phyloP scores from a whole-genome alignment of 345 rosid genomes.

The Linum usitatissimum region DNA sequence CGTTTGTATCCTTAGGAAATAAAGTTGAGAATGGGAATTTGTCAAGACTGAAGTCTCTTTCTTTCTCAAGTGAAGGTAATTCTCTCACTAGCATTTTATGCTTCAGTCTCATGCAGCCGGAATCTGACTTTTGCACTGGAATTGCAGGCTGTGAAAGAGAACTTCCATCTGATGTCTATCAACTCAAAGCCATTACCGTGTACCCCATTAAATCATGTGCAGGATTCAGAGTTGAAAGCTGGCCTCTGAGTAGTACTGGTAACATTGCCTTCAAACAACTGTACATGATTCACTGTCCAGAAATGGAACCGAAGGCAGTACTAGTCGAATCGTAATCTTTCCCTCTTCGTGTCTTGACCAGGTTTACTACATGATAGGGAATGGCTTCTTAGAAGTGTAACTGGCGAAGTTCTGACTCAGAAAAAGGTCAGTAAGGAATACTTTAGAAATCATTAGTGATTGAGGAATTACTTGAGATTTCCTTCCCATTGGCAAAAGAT shows the following conservation, averaged over 20 bases:
- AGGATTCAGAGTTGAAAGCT: constrained; percentile 64
- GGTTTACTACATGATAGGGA: constrained; percentile 83
- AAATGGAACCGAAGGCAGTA: neutral
- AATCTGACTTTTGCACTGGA: constrained; percentile 15
- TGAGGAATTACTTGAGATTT: neutral
- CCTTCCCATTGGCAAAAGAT: neutral
- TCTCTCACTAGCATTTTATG: neutral
- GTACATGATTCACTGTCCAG: neutral
- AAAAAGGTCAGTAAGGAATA: constrained; percentile 50
- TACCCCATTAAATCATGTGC: constrained; percentile 89
- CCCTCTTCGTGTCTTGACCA: constrained; percentile 13
- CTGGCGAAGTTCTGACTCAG: constrained; percentile 78
- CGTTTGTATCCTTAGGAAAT: constrained; percentile 43
- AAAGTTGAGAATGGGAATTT: constrained; percentile 24
- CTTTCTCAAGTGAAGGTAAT: constrained; percentile 31
- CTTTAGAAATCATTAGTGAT: neutral
- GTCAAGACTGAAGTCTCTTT: constrained; percentile 22
- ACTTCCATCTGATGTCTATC: constrained; percentile 18
- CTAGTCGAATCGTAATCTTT: no score
- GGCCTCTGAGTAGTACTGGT: constrained; percentile 92
- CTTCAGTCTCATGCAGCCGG: constrained; percentile 1
- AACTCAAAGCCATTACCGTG: constrained; percentile 53
- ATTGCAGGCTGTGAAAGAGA: constrained; percentile 37
- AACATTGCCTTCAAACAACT: constrained; percentile 8
- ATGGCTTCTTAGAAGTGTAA: constrained; percentile 70